Conservation (phyloP, 495 filamentous ascomycete genomes). For the Achaetomiella virescens region DNA sequence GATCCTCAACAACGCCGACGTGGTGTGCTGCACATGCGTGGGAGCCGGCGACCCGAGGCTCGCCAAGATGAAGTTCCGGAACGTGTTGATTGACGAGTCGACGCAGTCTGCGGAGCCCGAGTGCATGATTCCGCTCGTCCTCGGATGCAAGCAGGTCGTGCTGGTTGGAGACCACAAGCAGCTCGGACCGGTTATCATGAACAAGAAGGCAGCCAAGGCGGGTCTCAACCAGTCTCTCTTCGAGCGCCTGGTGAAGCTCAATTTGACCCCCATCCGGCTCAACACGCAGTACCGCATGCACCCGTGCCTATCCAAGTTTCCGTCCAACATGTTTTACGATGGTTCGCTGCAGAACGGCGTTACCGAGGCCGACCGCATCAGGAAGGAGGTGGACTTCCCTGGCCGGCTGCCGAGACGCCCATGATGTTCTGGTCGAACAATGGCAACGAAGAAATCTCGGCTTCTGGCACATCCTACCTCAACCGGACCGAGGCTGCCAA, state of each 20-base stretch:
- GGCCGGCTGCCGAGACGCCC: constrained; percentile 86
- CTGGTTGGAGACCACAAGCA: constrained; percentile 98
- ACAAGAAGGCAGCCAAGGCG: constrained; percentile 98
- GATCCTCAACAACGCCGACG: constrained; percentile 91
- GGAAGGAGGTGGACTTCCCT: constrained; percentile 95
- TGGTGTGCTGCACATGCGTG: constrained; percentile 98
- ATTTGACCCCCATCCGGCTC: constrained; percentile 85
- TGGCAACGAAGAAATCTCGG: constrained; percentile 95
- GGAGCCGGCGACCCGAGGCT: constrained; percentile 94
- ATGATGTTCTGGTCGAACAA: constrained; percentile 99
- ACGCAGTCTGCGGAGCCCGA: constrained; percentile 99
- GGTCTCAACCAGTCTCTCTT: constrained; percentile 97
- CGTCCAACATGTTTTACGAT: constrained; percentile 99
- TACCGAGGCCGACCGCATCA: constrained; percentile 78
- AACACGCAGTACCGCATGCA: constrained; percentile 99
- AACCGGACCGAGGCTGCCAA: constrained; percentile 96
- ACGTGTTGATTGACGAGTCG: constrained; percentile 95
- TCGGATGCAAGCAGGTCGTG: constrained; percentile 97
- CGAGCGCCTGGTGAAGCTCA: constrained; percentile 89
- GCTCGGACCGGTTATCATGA: constrained; percentile 98
- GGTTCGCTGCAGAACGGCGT: constrained; percentile 96
- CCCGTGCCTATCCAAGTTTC: constrained; percentile 94
- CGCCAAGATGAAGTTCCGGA: constrained; percentile 94
- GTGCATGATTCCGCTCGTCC: constrained; percentile 96
- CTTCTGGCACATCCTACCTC: constrained; percentile 94